Evolutionary conservation across 768 basidiomycete species (phyloP).

Genomic region (Rubroboletus satanas): DNA sequence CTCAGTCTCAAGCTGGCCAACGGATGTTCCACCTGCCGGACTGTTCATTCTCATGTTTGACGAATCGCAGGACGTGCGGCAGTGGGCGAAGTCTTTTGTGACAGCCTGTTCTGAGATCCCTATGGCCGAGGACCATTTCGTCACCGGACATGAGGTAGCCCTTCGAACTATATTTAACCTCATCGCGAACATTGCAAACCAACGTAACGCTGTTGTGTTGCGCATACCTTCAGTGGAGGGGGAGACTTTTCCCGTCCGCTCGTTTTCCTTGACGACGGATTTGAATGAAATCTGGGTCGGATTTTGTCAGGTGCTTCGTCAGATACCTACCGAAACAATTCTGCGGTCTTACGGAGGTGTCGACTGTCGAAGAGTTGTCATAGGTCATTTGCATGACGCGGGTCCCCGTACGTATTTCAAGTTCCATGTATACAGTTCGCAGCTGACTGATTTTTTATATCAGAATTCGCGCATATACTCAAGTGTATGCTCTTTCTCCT

Average conservation of each 20-base stretch:
- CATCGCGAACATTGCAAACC: conserved; percentile 14
- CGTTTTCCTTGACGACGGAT: conserved; percentile 36
- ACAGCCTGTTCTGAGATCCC: conserved; percentile 38
- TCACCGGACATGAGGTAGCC: conserved; percentile 43
- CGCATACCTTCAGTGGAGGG: conserved; percentile 2
- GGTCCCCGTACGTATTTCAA: conserved; percentile 52
- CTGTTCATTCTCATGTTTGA: conserved; percentile 57
- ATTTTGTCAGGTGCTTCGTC: conserved; percentile 43
- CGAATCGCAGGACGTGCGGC: conserved; percentile 44
- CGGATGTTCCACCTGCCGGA: conserved; percentile 55
- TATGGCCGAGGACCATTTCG: conserved; percentile 47
- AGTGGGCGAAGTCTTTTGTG: conserved; percentile 55
- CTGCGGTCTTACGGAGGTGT: conserved; percentile 33
- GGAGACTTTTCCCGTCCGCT: conserved; percentile 1
- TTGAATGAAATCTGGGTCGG: conserved; percentile 51
- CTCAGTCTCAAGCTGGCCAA: conserved; percentile 47
- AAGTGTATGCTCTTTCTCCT: conserved; percentile 58
- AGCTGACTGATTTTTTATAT: conserved; percentile 3
- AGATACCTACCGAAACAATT: conserved; percentile 47
- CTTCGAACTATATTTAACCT: conserved; percentile 38
- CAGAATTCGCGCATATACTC: conserved; percentile 61
- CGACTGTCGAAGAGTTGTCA: conserved; percentile 52
- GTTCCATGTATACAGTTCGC: neutral
- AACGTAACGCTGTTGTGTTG: neutral
- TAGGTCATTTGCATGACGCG: conserved; percentile 56